These are phyloP conservation scores for Ophiostoma ulmi DNA, from an alignment of 2,329 filamentous ascomycete species.

Conservation along the genomic window DNA sequence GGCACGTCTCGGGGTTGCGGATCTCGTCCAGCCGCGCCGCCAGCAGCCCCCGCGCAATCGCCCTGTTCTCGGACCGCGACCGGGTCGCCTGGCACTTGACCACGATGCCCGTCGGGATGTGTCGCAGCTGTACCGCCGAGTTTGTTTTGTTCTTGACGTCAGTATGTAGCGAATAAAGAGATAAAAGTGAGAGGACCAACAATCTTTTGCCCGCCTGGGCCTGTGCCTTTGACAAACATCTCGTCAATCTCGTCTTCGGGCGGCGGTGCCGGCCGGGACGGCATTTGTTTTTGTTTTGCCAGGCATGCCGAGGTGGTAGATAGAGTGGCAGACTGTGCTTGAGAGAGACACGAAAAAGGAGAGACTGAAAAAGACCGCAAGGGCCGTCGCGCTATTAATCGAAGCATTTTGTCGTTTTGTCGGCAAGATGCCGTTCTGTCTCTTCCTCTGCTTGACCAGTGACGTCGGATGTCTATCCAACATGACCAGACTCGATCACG, in stretches of 20 bases:
- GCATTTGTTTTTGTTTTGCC: conserved; percentile 43
- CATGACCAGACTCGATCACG: neutral
- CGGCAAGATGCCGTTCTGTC: neutral
- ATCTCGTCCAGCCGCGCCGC: conserved; percentile 69
- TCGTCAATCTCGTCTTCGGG: conserved; percentile 77
- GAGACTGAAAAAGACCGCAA: neutral
- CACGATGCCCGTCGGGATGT: conserved; percentile 83
- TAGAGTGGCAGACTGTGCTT: neutral
- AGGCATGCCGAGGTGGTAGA: neutral
- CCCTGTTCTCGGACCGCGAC: conserved; percentile 79
- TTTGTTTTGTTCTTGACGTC: conserved; percentile 78
- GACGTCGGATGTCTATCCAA: neutral
- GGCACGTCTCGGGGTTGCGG: conserved; percentile 64
- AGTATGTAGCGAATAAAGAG: too few species aligned
- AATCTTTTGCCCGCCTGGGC: conserved; percentile 94
- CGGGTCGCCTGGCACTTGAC: conserved; percentile 92
- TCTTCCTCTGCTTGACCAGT: neutral
- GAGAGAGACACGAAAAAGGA: neutral
- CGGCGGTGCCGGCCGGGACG: conserved; percentile 67
- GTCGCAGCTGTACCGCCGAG: conserved; percentile 87
- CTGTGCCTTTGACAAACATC: conserved; percentile 81
- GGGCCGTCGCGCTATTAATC: neutral
- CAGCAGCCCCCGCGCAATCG: conserved; percentile 71
- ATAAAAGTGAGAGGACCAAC: conserved; percentile 47
- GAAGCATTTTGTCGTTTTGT: neutral